Evolutionary conservation across 192 early-diverging fungal species (phyloP).

Genomic region (Linnemannia zychae): DNA sequence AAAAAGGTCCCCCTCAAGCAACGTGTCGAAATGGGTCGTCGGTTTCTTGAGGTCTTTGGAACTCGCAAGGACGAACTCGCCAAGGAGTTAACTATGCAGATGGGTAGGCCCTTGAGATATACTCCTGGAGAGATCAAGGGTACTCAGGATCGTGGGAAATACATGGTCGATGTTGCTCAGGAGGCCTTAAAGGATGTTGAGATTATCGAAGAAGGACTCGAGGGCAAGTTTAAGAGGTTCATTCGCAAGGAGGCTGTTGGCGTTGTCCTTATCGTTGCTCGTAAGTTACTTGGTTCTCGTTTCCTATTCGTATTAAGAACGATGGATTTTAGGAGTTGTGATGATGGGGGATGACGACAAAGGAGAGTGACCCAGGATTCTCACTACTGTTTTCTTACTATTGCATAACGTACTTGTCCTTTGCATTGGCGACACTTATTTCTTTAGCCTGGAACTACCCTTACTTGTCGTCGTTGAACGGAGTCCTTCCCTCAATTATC

Average conservation of each 20-base stretch:
- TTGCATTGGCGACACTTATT: background rate
- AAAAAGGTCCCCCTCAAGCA: constrained; percentile 62
- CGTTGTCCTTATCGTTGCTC: constrained; percentile 71
- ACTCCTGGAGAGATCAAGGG: constrained; percentile 79
- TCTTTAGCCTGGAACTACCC: constrained; percentile 86
- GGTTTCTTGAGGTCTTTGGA: constrained; percentile 70
- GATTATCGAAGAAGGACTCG: constrained; percentile 60
- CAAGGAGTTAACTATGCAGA: constrained; percentile 70
- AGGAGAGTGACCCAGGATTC: background rate
- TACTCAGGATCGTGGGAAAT: constrained; percentile 73
- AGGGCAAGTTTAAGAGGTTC: constrained; percentile 70
- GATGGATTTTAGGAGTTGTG: background rate
- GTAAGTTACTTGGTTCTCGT: constrained; percentile 17
- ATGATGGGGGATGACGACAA: constrained; percentile 9
- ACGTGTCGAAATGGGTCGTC: constrained; percentile 64
- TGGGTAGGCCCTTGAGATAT: constrained; percentile 79
- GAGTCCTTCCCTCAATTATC: constrained; percentile 82
- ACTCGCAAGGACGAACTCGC: constrained; percentile 68
- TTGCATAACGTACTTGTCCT: background rate
- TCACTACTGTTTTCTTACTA: background rate
- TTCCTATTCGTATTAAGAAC: background rate
- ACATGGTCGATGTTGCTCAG: constrained; percentile 78
- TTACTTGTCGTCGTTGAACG: constrained; percentile 83
- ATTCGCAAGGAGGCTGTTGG: constrained; percentile 82
- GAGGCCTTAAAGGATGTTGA: constrained; percentile 70